Percentiles rank a stretch among this genome's conserved stretches.
These are phyloP conservation scores for Brassica hybrid DNA, from an alignment of 441 rosid genomes.

Conservation along the genomic window DNA sequence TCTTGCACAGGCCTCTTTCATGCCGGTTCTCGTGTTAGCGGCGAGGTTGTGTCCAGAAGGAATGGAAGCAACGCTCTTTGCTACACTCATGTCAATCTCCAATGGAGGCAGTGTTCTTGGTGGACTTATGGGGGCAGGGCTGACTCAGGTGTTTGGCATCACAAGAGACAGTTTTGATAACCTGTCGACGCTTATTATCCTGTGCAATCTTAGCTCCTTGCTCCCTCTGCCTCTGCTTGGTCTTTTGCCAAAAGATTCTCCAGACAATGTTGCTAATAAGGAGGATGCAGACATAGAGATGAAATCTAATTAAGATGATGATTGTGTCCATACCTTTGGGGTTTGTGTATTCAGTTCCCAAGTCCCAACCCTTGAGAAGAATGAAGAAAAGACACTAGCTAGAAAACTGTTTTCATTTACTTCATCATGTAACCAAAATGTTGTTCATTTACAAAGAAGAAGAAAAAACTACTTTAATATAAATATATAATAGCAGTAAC, in stretches of 20 bases:
- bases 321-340: constrained; percentile 15
- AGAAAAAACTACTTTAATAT: not conserved
- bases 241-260: constrained; percentile 65
- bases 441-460: not conserved
- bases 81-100: constrained; percentile 93
- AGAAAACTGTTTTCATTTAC: constrained; percentile 13
- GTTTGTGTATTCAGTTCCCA: constrained; percentile 5
- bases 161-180: constrained; percentile 83
- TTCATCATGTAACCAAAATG: constrained; percentile 19
- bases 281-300: constrained; percentile 70
- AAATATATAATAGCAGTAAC: not conserved
- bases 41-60: constrained; percentile 96
- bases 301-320: constrained; percentile 64
- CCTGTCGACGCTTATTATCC: constrained; percentile 65
- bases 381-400: not conserved
- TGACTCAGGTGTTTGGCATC: constrained; percentile 81
- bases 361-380: constrained; percentile 12
- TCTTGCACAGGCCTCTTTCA: constrained; percentile 94
- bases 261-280: constrained; percentile 45
- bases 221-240: constrained; percentile 93
- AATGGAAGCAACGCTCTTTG: constrained; percentile 98
- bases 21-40: constrained; percentile 95
- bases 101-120: constrained; percentile 95
- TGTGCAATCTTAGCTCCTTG: constrained; percentile 94
- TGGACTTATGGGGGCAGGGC: constrained; percentile 87